Base-by-base conservation (phyloP, 306 rosid genomes). In the Cicer pinnatifidum region DNA sequence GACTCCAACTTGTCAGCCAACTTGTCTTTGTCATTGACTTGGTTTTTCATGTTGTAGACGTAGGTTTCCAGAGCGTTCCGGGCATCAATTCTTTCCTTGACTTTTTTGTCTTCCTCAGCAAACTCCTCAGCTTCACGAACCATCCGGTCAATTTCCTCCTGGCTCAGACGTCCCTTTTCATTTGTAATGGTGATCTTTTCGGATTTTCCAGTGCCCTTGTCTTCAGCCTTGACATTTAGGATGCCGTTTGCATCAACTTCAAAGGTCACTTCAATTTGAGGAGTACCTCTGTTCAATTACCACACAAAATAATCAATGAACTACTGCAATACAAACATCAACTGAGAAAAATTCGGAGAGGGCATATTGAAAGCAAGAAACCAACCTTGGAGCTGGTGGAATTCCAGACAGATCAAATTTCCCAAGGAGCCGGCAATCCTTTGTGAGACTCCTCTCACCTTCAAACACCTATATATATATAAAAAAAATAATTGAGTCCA, bases 401-500 rank as follows among this genome's bases (percentile, higher is more conserved):
- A 95, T 90, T 75, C 99, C 97, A 33, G 83, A 46, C 16, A 95
- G 81, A 76, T 95, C 99, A 16, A 95, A 95, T 73, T 95, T 95
- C 20, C 99, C 99, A 9, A 95, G 99, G n/a, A 87, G 85, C 58
- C 99, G 82, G 43, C 99, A 95, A 78, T 95, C 99, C 87, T 95
- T 95, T 71, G 97, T 95, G 72, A 95, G 96, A 87, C 99, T 95
- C 92, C 99, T 90, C 88, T 95, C 99, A 64, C 99, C 99, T 83
- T 95, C 99, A 13, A 75, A 95, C 54, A 95, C 97, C 99, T 95
- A 69, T 59, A 58, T 9, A 69, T 50, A 28, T 20, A 39, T 17
- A 17, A 17, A 17, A 39, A 45, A 67, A 37, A 64, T 4, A 75
- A 59, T 41, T 58, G 23, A 9, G 19, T 57, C 62, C 59, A 73